Evolutionary conservation across 352 stramenopile genomes (phyloP), one percentile per base, ranked within the genome.

Genomic region (Phytophthora palmivora): DNA sequence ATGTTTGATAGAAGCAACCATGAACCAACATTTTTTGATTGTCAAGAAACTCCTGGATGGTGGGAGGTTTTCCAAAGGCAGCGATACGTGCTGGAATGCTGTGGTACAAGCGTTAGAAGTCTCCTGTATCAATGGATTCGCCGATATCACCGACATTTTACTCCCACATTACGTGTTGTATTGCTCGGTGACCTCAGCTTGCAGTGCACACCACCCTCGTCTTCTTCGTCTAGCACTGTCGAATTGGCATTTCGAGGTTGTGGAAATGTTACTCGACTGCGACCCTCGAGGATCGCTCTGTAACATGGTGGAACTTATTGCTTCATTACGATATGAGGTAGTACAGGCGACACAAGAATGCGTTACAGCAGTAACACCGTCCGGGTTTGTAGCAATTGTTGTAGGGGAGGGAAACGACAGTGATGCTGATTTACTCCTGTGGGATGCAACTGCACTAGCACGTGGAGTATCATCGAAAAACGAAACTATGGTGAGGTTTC

Each of bases 251-350:
- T 63, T 74, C 14, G 39, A 73, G 5, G 46, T 68, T 2, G 55
- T 74, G 21, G 37, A 74, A 30, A 7, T 68, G 11, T 28, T 79
- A 12, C 58, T 79, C 5, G 24, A 57, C 28, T 72, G 63, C 22
- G 71, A 79, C 37, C 63, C 67, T 12, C 67, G 71, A 24, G 71
- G 71, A 7, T 28, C 18, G 4, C 34, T 79, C 16, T 63, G 59
- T 16, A 70, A 68, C 26, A 48, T 69, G n/a, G 41, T 67, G 30
- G 32, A 72, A 14, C 58, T 79, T 9, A 43, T 79, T 4, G 36
- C 52, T 21, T 39, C 46, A n/a, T 33, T 79, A 6, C 30, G 52
- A 11, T 53, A 63, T 16, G 50, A 58, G 48, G n/a, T 46, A 30
- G 28, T 21, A n/a, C 22, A 57, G 37, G 32, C 24, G 16, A 12